Conservation (phyloP, 2,329 filamentous ascomycete species). For the Xylaria sp. region DNA sequence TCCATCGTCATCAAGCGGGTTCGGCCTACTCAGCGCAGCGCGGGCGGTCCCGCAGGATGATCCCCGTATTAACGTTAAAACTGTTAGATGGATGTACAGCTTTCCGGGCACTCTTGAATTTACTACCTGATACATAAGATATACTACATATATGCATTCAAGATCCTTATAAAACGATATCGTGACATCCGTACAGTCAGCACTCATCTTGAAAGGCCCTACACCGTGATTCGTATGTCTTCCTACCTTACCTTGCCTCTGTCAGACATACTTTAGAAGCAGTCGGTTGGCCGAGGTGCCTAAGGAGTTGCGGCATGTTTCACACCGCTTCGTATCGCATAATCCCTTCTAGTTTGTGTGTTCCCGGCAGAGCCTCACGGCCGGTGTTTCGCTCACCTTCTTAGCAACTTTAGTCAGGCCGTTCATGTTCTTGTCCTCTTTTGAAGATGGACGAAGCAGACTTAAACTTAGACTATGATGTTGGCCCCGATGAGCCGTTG, state of each 20-base stretch:
- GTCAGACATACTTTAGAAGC: background rate
- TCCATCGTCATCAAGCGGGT: too few species aligned
- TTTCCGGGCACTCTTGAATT: too few species aligned
- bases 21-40: too few species aligned
- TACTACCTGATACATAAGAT: background rate
- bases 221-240: background rate
- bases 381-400: background rate
- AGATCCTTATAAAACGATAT: background rate
- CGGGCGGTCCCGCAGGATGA: too few species aligned
- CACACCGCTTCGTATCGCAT: background rate
- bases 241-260: background rate
- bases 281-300: background rate
- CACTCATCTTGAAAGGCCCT: background rate
- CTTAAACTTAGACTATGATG: constrained; percentile 28
- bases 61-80: too few species aligned
- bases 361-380: background rate
- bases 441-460: constrained; percentile 38
- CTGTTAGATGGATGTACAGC: too few species aligned
- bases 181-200: background rate
- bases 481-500: constrained; percentile 27
- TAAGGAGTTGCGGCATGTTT: constrained; percentile 10
- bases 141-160: background rate
- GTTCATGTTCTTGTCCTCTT: constrained; percentile 23
- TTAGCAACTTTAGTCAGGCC: constrained; percentile 27
- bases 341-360: too few species aligned